Conservation (phyloP, 768 basidiomycete genomes). For the Agaricus subrufescens region DNA sequence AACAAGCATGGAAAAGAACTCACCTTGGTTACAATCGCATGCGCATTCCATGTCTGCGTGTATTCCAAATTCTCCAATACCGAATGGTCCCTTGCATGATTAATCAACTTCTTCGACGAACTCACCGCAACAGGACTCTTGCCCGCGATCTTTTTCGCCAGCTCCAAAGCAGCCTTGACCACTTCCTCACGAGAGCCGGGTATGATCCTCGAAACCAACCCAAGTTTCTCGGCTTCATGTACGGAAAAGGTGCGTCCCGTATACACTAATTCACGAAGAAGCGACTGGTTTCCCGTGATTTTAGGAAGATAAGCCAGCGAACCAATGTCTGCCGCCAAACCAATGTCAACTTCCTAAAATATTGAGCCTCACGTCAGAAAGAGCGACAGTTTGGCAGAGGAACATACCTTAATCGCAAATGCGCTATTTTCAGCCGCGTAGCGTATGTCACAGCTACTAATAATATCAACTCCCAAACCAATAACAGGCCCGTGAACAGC, state of each 20-base stretch:
- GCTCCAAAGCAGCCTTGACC: conserved; percentile 54
- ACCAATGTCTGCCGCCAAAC: conserved; percentile 85
- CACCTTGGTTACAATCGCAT: conserved; percentile 37
- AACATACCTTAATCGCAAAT: conserved; percentile 70
- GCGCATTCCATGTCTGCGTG: conserved; percentile 40
- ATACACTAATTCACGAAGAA: conserved; percentile 71
- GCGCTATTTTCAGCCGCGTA: conserved; percentile 56
- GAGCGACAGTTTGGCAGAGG: conserved; percentile 22
- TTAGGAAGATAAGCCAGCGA: conserved; percentile 80
- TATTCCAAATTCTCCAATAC: conserved; percentile 39
- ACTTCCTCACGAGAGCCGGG: conserved; percentile 65
- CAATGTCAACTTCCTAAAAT: conserved; percentile 78
- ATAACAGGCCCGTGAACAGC: conserved; percentile 73
- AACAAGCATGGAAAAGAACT: background rate
- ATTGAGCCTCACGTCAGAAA: conserved; percentile 19
- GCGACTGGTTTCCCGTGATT: conserved; percentile 67
- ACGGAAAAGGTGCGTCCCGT: conserved; percentile 70
- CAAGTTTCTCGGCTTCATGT: conserved; percentile 60
- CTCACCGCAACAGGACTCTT: conserved; percentile 80
- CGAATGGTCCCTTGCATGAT: conserved; percentile 75
- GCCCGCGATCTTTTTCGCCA: conserved; percentile 59
- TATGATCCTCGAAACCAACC: conserved; percentile 72
- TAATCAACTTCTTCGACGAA: conserved; percentile 73
- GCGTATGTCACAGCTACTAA: conserved; percentile 73
- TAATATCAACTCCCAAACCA: conserved; percentile 78